Base-by-base conservation (phyloP, 2,329 filamentous ascomycete species). In the Hirsutella thompsonii region DNA sequence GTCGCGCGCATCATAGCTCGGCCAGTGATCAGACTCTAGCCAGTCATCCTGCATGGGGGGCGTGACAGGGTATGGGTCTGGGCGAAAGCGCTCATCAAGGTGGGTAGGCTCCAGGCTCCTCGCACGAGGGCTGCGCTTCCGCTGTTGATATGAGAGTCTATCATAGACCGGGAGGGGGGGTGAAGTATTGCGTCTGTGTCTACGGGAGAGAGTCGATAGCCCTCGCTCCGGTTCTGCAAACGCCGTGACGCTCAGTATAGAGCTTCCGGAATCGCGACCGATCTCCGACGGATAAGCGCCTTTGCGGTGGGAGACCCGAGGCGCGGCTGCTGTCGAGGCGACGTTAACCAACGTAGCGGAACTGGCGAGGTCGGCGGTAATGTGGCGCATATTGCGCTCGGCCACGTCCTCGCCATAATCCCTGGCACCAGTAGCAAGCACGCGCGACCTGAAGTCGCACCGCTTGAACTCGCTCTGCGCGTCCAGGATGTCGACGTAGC, bases 401-500 rank as follows among this genome's bases (percentile, higher is more conserved):
- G 75, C 76, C 2, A 81, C 74, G 51, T 80, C 76, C 52, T 82
- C 79, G n/a, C 71, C 76, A 47, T 76, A 79, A 38, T 73, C 68
- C 35, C 66, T 63, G 0, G 62, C 59, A 2, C 74, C 74, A 1
- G 70, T 52, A 1, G 74, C 72, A 41, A 66, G 55, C 3, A 76
- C 49, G 14, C 72, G 63, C 9, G 60, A 59, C 37, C 59, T 58
- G 47, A 76, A 76, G 44, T 73, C 63, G 2, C 62, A 57, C 0
- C 67, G 64, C 21, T 55, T 66, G 32, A 78, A 60, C 20, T 63
- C 68, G 1, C 71, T 70, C 44, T 74, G 70, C 0, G 74, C 75
- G 46, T 79, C 76, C 2, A 79, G 60, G 1, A 80, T 54, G 46
- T 79, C 74, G 37, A 79, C 64, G 42, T 41, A n/a, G 6, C 34